Evolutionary conservation across 164 flowering plant genomes (phyloP), one percentile per base, ranked within the genome.

Genomic region (Vitis rupestris): DNA sequence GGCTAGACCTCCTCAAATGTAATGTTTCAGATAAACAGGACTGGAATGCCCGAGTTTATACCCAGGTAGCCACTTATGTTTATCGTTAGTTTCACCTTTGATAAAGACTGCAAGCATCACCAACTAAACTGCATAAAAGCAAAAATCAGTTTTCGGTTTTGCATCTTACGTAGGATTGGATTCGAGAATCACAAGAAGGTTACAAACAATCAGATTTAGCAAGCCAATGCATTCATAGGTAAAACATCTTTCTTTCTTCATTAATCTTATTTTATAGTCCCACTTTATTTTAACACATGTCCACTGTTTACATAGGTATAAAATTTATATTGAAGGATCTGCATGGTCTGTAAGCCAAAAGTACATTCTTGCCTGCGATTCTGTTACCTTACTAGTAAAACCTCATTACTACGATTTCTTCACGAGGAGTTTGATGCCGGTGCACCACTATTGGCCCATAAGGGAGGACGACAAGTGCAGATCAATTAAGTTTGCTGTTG

Each of bases 291-390:
- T 19, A 6, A 37, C 44, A 37, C 44, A 37, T 7, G 52, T 52
- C 4, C 13, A 52, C 30, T 17, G 37, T 65, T 47, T 13, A 12
- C 59, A 52, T 73, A 88, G 93, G 63, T 89, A 75, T 74, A 89
- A 89, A 66, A 84, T 89, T 55, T 87, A 89, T 31, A 85, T 87
- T 12, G 94, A 89, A 75, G 94, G 94, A 3, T 77, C 80, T 17
- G 91, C 88, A 17, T 89, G 94, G 94, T 89, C 94, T n/a, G 91
- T 89, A 10, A 89, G 91, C 50, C 82, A 84, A 59, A 89, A 89
- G 55, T 87, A 89, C 77, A 86, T 89, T 71, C 83, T 89, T 53
- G 91, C 91, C 1, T 89, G 94, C 75, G 85, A 89, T 68, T 87
- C 91, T 10, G 78, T 82, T 9, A 70, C 89, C 3, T 70, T 89